Conservation (phyloP, 345 rosid genomes). For the Syzygium jambos region DNA sequence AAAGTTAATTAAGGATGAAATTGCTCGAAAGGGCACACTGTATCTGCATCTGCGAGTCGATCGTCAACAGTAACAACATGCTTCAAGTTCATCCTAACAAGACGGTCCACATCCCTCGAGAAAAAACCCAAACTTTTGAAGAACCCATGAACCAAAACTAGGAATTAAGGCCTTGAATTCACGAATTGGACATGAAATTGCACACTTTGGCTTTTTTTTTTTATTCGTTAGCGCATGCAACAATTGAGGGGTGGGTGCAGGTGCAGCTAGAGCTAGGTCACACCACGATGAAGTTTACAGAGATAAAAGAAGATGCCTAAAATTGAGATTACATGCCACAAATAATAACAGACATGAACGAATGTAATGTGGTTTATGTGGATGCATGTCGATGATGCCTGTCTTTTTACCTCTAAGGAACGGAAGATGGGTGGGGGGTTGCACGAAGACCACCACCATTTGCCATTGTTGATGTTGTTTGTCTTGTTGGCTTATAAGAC, state of each 20-base stretch:
- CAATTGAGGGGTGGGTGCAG: not conserved
- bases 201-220: not conserved
- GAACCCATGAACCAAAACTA: not conserved
- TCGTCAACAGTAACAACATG: not conserved
- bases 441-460: slow-evolving; percentile 15
- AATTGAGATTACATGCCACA: not conserved
- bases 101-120: slow-evolving; percentile 4
- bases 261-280: not conserved
- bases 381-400: not conserved
- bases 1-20: not conserved
- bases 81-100: not conserved
- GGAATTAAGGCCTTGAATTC: not conserved
- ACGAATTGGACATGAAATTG: not conserved
- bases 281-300: not conserved
- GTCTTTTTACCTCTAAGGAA: slow-evolving; percentile 18
- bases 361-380: slow-evolving; percentile 1
- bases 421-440: not conserved
- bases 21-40: not conserved
- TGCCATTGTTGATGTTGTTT: slow-evolving; percentile 12
- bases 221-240: not conserved
- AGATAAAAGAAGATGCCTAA: not conserved
- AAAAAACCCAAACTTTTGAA: slow-evolving; percentile 2
- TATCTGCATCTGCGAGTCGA: slow-evolving; percentile 1
- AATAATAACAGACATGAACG: not conserved
- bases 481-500: not conserved